A percentile compares a stretch with the other conserved stretches of the same genome.
These are phyloP conservation scores for Suhomyces vadensis DNA, from an alignment of 805 yeast species.

Conservation along the genomic window DNA sequence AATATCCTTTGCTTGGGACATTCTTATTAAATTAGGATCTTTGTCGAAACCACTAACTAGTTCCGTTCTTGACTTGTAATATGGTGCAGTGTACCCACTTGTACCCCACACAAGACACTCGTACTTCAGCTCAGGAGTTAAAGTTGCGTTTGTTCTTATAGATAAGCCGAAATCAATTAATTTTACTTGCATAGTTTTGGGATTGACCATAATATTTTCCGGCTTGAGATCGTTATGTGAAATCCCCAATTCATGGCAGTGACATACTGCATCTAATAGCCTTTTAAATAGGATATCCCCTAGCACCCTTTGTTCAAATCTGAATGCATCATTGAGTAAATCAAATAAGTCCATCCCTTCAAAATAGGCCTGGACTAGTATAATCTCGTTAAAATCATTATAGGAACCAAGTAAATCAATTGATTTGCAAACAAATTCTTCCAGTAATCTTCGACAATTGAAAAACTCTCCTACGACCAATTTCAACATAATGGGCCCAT, in stretches of 20 bases:
- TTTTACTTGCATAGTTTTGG: conserved; percentile 3
- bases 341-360: conserved; percentile 9
- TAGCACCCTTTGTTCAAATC: background rate
- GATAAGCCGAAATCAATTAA: conserved; percentile 11
- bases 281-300: background rate
- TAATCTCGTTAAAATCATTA: background rate
- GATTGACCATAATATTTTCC: conserved; percentile 9
- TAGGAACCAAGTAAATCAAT: conserved; percentile 5
- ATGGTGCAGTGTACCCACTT: conserved; percentile 8
- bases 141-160: background rate
- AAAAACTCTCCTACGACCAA: conserved; percentile 3
- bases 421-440: conserved; percentile 4
- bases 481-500: background rate
- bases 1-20: conserved; percentile 8
- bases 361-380: conserved; percentile 9
- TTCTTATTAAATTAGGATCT: conserved; percentile 2
- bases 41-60: background rate
- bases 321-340: background rate
- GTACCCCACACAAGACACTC: conserved; percentile 6
- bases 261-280: conserved; percentile 7
- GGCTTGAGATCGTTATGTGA: conserved; percentile 11
- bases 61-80: background rate
- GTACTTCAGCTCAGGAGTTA: background rate
- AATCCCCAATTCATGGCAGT: conserved; percentile 8
- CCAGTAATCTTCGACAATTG: conserved; percentile 1